Evolutionary conservation across 108 stramenopile genomes (phyloP), one percentile per base, ranked within the genome.

Genomic region (Cyclostephanos invisitatus): DNA sequence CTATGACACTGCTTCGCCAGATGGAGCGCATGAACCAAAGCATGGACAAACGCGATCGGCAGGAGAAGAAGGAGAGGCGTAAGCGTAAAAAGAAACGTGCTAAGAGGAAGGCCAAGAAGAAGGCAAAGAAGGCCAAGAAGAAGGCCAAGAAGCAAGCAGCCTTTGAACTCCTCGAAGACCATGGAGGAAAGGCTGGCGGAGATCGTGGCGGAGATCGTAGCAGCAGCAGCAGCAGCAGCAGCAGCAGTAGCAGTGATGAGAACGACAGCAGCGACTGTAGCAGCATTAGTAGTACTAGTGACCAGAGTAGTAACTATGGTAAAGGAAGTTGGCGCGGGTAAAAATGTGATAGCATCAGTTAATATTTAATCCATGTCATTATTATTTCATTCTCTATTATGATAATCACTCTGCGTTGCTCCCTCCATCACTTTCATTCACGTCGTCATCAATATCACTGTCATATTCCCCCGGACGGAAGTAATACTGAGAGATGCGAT

Each of bases 401-500:
- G 32, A 32, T 32, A 3, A 32, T 32, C 32, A 32, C 32, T 32
- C 32, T 32, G 32, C 32, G 32, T 32, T 32, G 32, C 32, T 32
- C 32, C 32, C 32, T 32, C 32, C 51, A 24, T 24, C 6, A 21
- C 24, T 24, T n/a, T 14, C 24, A 18, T 14, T 53, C 17, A 2
- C 44, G 64, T 67, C 51, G 4, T 54, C 17, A 20, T 67, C 50
- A 14, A 14, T 20, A 11, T 55, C 36, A 18, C 37, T 28, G 35
- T 56, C 35, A 40, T 36, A 68, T 3, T 68, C 54, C 4, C 51
- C 53, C 7, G 67, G 38, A 2, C 35, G n/a, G 12, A 36, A 56
- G 37, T 56, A 68, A 37, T 68, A 55, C 51, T 55, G 29, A 5
- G 37, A 2, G 22, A 68, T 53, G 5, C 53, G 12, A 37, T 54